Evolutionary conservation across 345 rosid species (phyloP), one percentile per base, ranked within the genome.

Genomic region (Brassica nigra): DNA sequence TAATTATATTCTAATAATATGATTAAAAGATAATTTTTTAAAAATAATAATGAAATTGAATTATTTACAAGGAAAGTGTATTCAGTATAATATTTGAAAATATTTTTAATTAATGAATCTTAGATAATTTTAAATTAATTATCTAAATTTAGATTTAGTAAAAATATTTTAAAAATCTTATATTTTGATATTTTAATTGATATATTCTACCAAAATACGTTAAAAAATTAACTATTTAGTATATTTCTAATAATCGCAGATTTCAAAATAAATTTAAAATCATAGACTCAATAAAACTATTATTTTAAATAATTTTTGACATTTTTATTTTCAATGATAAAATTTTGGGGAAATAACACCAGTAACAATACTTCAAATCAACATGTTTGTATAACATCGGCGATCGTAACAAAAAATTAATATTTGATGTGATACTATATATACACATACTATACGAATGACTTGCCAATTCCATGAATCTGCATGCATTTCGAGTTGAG

Each of bases 401-500:
- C 14, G 16, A 47, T 47, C 54, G 16, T 23, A 23, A 23, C n/a
- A 42, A 42, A 42, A 47, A 47, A 47, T 10, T 3, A 14, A 47
- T 14, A 49, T 49, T 20, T n/a, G 10, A 10, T 66, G 70, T 39
- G 28, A 67, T 37, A 37, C 8, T 5, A 27, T 29, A 30, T 12
- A 58, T 16, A 16, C 16, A 39, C 12, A 66, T 12, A 36, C 8
- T 49, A 65, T 18, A 39, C 15, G 16, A 7, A 37, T 67, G 52
- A 1, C 71, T 7, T 66, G 55, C 47, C 14, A 8, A 64, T 31
- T 31, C 42, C 44, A 31, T 63, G 68, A 63, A 63, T 63, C 44
- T 63, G 10, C 55, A 67, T 42, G 71, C 71, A 42, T 67, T 42
- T 67, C 20, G 57, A 67, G 57, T 42, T 67, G 57, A 49, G 18